A percentile compares a stretch with the other conserved stretches of the same genome.
phyloP scores from a whole-genome alignment of 805 yeast species.

The Priceomyces castillae region DNA sequence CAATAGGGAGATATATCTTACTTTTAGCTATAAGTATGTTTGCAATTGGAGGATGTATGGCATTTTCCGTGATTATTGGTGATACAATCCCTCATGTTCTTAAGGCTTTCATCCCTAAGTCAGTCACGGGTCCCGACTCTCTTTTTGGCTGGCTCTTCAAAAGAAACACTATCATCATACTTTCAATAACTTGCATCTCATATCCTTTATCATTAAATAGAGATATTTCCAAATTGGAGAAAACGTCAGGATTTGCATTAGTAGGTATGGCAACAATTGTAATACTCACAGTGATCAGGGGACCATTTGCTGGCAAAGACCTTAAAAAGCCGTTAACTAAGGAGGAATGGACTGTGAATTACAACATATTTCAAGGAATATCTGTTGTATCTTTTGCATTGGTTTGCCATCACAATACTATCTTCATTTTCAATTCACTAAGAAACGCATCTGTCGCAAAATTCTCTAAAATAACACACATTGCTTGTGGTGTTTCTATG shows the following conservation, averaged over 20 bases:
- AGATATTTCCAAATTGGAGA: slow-evolving; percentile 82
- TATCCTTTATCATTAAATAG: slow-evolving; percentile 78
- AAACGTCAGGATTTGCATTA: slow-evolving; percentile 82
- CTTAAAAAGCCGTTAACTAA: slow-evolving; percentile 48
- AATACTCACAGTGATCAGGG: slow-evolving; percentile 66
- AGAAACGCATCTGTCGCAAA: slow-evolving; percentile 71
- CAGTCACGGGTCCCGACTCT: slow-evolving; percentile 28
- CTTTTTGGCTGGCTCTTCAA: slow-evolving; percentile 52
- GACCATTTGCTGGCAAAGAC: slow-evolving; percentile 54
- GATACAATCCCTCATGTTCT: slow-evolving; percentile 93
- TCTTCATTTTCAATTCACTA: slow-evolving; percentile 84
- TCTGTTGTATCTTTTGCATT: slow-evolving; percentile 94
- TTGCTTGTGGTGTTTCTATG: slow-evolving; percentile 79
- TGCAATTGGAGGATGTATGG: slow-evolving; percentile 93
- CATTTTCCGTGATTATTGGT: slow-evolving; percentile 91
- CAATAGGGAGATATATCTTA: slow-evolving; percentile 61
- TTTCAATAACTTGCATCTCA: slow-evolving; percentile 70
- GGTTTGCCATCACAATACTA: slow-evolving; percentile 93
- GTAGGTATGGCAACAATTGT: slow-evolving; percentile 82
- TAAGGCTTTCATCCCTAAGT: slow-evolving; percentile 55
- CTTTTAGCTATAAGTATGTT: slow-evolving; percentile 78
- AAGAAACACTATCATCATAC: slow-evolving; percentile 66
- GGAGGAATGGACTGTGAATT: slow-evolving; percentile 51
- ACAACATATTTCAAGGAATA: slow-evolving; percentile 79
- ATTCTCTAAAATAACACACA: slow-evolving; percentile 76